phyloP scores from a whole-genome alignment of 2,329 filamentous ascomycete genomes.

The Aspergillus hortae region DNA sequence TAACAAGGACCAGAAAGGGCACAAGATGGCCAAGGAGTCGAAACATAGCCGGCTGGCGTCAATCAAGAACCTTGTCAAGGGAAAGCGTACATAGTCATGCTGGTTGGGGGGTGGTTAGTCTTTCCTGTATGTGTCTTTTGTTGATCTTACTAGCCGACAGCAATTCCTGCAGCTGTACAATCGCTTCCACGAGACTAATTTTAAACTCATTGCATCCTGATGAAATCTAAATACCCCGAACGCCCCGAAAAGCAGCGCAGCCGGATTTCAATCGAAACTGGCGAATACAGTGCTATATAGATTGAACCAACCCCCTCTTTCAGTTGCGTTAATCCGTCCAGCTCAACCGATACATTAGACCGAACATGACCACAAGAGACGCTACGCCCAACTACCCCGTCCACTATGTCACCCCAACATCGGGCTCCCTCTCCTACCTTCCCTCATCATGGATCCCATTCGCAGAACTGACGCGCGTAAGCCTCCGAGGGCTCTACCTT shows the following conservation, averaged over 20 bases:
- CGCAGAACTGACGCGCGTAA: neutral
- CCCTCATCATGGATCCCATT: neutral
- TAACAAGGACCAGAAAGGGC: neutral
- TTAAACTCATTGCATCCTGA: too few species aligned
- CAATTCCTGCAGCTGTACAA: neutral
- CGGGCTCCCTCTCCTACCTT: neutral
- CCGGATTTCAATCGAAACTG: too few species aligned
- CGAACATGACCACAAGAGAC: neutral
- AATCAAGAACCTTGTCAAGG: neutral
- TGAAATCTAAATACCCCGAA: too few species aligned
- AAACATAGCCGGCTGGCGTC: neutral
- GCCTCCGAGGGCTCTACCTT: neutral
- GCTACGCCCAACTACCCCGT: neutral
- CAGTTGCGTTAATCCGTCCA: neutral
- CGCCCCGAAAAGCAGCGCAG: too few species aligned
- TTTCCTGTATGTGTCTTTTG: too few species aligned
- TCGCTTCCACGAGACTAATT: neutral
- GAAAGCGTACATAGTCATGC: neutral
- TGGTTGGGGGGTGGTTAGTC: too few species aligned
- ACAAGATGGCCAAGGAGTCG: neutral
- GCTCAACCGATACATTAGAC: neutral
- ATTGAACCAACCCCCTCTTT: too few species aligned
- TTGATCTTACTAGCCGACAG: too few species aligned
- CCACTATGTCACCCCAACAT: neutral
- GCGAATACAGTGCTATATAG: neutral